Evolutionary conservation across 2,329 filamentous ascomycete genomes (phyloP).

Genomic region (Botrytis paeoniae): DNA sequence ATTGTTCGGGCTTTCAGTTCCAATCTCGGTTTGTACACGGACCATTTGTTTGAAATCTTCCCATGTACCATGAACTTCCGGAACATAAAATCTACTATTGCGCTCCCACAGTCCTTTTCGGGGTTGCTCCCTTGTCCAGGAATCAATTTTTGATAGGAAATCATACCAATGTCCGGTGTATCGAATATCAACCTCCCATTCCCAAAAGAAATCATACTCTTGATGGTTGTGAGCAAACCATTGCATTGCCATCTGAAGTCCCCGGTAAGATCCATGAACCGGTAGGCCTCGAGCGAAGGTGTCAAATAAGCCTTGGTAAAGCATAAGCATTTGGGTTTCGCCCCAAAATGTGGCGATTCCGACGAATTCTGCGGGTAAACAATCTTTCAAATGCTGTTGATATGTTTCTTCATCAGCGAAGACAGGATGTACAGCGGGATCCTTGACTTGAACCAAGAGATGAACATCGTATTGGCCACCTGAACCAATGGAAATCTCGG

Average conservation of each 20-base stretch:
- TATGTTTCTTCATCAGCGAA: slow-evolving; percentile 73
- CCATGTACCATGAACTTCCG: slow-evolving; percentile 72
- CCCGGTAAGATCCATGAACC: slow-evolving; percentile 89
- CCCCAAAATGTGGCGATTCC: slow-evolving; percentile 91
- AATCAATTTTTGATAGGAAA: slow-evolving; percentile 64
- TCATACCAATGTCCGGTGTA: slow-evolving; percentile 87
- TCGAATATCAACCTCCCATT: slow-evolving; percentile 92
- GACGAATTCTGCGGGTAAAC: slow-evolving; percentile 79
- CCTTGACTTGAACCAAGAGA: slow-evolving; percentile 79
- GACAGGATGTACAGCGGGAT: slow-evolving; percentile 72
- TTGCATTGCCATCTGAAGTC: slow-evolving; percentile 90
- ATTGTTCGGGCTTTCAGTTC: slow-evolving; percentile 62
- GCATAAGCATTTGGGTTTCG: slow-evolving; percentile 83
- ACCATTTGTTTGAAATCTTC: slow-evolving; percentile 77
- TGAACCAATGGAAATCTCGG: slow-evolving; percentile 75
- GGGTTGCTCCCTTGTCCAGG: slow-evolving; percentile 70
- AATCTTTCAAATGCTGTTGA: slow-evolving; percentile 62
- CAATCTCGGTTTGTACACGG: slow-evolving; percentile 70
- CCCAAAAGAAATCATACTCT: slow-evolving; percentile 90
- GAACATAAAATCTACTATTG: slow-evolving; percentile 74
- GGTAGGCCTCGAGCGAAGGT: slow-evolving; percentile 68
- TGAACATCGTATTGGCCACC: slow-evolving; percentile 86
- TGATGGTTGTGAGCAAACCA: slow-evolving; percentile 86
- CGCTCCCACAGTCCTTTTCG: slow-evolving; percentile 80
- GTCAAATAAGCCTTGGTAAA: slow-evolving; percentile 86